Base-by-base conservation (phyloP, 2,329 filamentous ascomycete species). In the Penicillium sp. region DNA sequence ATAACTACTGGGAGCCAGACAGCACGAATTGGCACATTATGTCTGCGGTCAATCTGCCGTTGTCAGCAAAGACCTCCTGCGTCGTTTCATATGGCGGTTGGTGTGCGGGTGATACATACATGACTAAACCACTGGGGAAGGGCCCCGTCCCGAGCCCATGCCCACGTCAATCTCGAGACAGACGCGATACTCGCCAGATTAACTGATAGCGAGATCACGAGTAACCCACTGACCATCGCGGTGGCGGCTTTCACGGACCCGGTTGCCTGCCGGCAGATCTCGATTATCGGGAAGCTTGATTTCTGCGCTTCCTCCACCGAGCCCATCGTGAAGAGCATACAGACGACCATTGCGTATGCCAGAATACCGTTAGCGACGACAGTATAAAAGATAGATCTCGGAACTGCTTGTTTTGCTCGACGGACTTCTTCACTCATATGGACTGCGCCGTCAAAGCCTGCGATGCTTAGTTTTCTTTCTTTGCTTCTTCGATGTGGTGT, bases 91-190 rank as follows among this genome's bases (percentile, higher is more conserved):
- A n/a, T 16, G 2, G 3, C 5, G n/a, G n/a, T n/a, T n/a, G n/a
- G n/a, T n/a, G n/a, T 20, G 4, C 5, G 11, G 26, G 32, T 8
- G 22, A 11, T 16, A 43, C 61, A 11, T 43, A 65, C 63, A 32
- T 61, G 52, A 29, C 61, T 44, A 40, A 67, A 64, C 26, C 61
- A 67, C 31, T 49, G 64, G 0, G 78, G 78, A 0, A 81, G 62
- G 6, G 76, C 79, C 3, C 77, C 77, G 53, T 82, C 80, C 5
- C 76, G 66, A 13, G 79, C 76, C 69, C 80, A 82, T 0, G 77
- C 76, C 79, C 79, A 82, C 0, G 78, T 76, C 2, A 81, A 63
- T 3, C 79, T 75, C 0, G 78, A 79, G 0, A 77, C 77, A 0
- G 79, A 80, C 1, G 80, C 78, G 2, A 80, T 74, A 35, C 73